These are phyloP conservation scores for Cylindrodendrum hubeiense DNA, from an alignment of 2,329 filamentous ascomycete species.

Conservation along the genomic window DNA sequence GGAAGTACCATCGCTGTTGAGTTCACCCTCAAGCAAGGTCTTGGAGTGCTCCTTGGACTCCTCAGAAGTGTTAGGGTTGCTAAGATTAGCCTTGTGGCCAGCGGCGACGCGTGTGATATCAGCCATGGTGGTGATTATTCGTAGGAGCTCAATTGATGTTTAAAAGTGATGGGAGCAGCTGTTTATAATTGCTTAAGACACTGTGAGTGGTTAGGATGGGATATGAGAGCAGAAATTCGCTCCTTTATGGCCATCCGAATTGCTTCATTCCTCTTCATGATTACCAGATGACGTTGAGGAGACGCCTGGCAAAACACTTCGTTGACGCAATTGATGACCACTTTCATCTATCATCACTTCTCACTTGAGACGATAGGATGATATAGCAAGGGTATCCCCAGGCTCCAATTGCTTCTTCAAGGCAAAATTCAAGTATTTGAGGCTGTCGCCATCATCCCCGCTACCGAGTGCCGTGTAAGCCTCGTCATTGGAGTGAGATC, in stretches of 20 bases:
- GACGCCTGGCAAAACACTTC: conserved; percentile 11
- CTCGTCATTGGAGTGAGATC: not conserved
- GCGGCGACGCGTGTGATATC: conserved; percentile 62
- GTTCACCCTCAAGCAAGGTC: conserved; percentile 64
- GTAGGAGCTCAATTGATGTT: not conserved
- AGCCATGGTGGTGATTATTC: conserved; percentile 55
- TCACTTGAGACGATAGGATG: not conserved
- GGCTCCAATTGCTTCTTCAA: not conserved
- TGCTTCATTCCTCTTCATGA: not conserved
- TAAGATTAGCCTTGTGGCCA: conserved; percentile 70
- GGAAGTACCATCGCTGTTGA: conserved; percentile 54
- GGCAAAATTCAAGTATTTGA: not conserved
- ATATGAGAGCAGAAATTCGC: not conserved
- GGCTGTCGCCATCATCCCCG: not conserved
- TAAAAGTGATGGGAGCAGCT: not conserved
- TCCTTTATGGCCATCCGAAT: conserved; percentile 33
- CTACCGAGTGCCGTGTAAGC: not conserved
- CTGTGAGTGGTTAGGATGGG: conserved; percentile 9
- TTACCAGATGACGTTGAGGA: conserved; percentile 8
- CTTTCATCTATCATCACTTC: not conserved
- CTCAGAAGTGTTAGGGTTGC: conserved; percentile 67
- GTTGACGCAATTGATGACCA: conserved; percentile 39
- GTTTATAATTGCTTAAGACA: not conserved
- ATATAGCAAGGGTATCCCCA: not conserved
- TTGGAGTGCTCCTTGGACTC: conserved; percentile 68